phyloP scores from a whole-genome alignment of 306 rosid genomes.

The Vicia faba region DNA sequence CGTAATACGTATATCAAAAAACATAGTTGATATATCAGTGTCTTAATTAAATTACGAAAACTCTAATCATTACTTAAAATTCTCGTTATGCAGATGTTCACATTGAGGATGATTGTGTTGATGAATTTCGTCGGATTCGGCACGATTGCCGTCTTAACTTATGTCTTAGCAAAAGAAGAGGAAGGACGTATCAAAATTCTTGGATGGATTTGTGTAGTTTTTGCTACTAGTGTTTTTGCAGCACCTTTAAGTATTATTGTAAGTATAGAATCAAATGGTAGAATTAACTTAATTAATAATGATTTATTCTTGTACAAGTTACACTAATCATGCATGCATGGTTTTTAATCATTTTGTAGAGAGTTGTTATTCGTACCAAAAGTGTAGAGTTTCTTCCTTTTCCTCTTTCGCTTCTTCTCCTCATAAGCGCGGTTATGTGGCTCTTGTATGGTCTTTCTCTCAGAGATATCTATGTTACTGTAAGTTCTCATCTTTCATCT shows the following conservation, averaged over 20 bases:
- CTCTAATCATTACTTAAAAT: neutral
- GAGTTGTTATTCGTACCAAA: conserved; percentile 78
- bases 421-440: conserved; percentile 85
- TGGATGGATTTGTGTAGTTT: conserved; percentile 85
- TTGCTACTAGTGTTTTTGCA: conserved; percentile 81
- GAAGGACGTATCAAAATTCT: conserved; percentile 54
- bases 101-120: conserved; percentile 67
- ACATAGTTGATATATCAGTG: neutral
- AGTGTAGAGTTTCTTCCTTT: conserved; percentile 97
- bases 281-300: neutral
- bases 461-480: conserved; percentile 77
- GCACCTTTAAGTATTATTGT: conserved; percentile 90
- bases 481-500: conserved; percentile 34
- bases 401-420: conserved; percentile 73
- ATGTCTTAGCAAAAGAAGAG: conserved; percentile 48
- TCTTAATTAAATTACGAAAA: too few relatives aligned
- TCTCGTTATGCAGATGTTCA: conserved; percentile 50
- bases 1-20: neutral
- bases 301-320: neutral
- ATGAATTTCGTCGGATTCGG: conserved; percentile 76
- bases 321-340: conserved; percentile 10
- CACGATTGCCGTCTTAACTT: conserved; percentile 59
- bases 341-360: conserved; percentile 39
- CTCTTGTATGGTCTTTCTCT: conserved; percentile 64
- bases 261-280: neutral